Base-by-base conservation (phyloP, 495 filamentous ascomycete species). In the Tuber calosporum region DNA sequence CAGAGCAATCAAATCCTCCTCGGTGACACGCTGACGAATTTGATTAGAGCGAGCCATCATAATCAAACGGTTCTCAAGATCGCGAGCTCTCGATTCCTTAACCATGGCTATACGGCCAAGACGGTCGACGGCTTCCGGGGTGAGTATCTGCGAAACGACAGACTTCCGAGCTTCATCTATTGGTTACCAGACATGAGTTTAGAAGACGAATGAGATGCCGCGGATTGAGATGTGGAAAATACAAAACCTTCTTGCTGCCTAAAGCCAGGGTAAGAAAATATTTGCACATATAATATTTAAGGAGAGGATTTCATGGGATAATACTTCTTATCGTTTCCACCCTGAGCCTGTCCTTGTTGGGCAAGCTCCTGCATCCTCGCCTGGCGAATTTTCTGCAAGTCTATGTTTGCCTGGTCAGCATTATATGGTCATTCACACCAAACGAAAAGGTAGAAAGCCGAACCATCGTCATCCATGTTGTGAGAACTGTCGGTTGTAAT, bases 101-200 rank as follows among this genome's bases (percentile, higher is more conserved):
- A 98, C 95, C 72, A 99, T 89, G 20, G 94, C 91, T 84, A 99
- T 98, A 73, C 96, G 91, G 67, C 92, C 93, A 15, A 99, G 86
- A 22, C 95, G 91, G 84, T 99, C 95, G 70, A 92, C 91, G 34
- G 95, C 96, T 80, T 93, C 93, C 80, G 96, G 94, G 74, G 92
- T 88, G 71, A 98, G 92, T 86, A 99, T 97, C 81, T 98, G 95
- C 77, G 86, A 87, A 70, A 99, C 88, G 77, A 97, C 91, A 40
- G 89, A 85, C 81, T 90, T 84, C 73, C 94, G 92, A 39, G 87
- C 88, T 80, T 92, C 90, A 79, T 86, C 86, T 88, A 66, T 53
- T 41, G 73, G 19, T 34, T 19, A 9, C 41, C 43, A 9, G 68
- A 17, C 20, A 72, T 36, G 67, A 71, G 37, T 20, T 37, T 37